Evolutionary conservation across 305 asterid genomes (phyloP).

Genomic region (Fraxinus xanthoxyloides): DNA sequence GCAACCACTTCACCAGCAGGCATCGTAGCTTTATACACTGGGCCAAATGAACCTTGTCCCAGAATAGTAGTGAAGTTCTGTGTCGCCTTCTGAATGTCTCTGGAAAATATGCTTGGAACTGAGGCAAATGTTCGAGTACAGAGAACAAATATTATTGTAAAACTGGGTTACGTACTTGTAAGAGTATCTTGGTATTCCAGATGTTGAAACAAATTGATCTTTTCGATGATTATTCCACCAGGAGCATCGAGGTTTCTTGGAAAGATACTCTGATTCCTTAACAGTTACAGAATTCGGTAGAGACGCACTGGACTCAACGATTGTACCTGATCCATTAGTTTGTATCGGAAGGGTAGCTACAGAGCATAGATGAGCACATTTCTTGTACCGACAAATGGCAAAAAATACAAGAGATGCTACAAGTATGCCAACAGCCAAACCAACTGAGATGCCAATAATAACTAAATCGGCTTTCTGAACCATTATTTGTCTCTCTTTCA

Average conservation of each 20-base stretch:
- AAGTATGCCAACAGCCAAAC: conserved; percentile 72
- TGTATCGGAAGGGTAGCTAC: conserved; percentile 73
- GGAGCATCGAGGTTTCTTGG: conserved; percentile 45
- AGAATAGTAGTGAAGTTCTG: conserved; percentile 72
- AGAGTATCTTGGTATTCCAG: conserved; percentile 74
- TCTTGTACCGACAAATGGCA: conserved; percentile 69
- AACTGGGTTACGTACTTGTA: conserved; percentile 69
- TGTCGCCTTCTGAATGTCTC: conserved; percentile 93
- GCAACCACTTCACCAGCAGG: conserved; percentile 87
- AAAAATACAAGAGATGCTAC: conserved; percentile 62
- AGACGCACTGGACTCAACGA: conserved; percentile 63
- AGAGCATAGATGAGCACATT: conserved; percentile 39
- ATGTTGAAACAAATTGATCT: conserved; percentile 57
- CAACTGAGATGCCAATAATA: conserved; percentile 76
- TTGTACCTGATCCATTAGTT: conserved; percentile 60
- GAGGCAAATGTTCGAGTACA: conserved; percentile 3
- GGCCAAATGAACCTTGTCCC: conserved; percentile 98
- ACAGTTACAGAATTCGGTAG: conserved; percentile 44
- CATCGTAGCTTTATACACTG: conserved; percentile 87
- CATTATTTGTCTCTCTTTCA: conserved; percentile 56
- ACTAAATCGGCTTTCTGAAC: conserved; percentile 65
- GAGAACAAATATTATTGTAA: conserved; percentile 5
- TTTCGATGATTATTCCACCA: conserved; percentile 72
- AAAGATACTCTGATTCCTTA: conserved; percentile 31
- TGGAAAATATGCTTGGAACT: conserved; percentile 22